These are phyloP conservation scores for Cyathus striatus DNA, from an alignment of 768 basidiomycete species.

Conservation along the genomic window DNA sequence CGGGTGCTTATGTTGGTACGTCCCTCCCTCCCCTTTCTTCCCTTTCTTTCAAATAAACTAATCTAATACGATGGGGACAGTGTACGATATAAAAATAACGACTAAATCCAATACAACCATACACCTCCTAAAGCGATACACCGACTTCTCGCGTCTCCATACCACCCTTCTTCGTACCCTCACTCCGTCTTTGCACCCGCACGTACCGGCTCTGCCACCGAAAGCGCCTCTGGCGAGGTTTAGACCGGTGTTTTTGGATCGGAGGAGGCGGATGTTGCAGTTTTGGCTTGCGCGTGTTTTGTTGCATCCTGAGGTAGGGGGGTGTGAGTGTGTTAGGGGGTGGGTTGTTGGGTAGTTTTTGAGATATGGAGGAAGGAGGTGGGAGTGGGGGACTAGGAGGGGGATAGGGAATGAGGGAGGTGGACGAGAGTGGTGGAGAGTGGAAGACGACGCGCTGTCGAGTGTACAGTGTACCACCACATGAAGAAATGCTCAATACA, in stretches of 20 bases:
- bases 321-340: conserved; percentile 47
- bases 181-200: conserved; percentile 44
- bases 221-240: conserved; percentile 67
- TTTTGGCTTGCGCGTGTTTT: conserved; percentile 63
- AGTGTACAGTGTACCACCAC: no score
- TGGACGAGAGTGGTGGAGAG: no score
- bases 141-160: conserved; percentile 55
- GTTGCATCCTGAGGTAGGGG: conserved; percentile 68
- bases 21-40: no score
- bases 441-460: no score
- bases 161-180: conserved; percentile 41
- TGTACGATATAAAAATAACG: conserved; percentile 66
- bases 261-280: conserved; percentile 52
- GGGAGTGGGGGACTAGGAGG: no score
- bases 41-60: no score
- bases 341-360: conserved; percentile 59
- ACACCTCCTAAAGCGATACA: conserved; percentile 65
- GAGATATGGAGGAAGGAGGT: no score
- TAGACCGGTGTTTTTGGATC: conserved; percentile 63
- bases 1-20: no score
- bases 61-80: no score
- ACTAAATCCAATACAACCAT: conserved; percentile 66
- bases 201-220: conserved; percentile 59
- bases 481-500: no score
- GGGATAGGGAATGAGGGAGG: no score